These are phyloP conservation scores for Puya raimondii DNA, from an alignment of 176 grass and related monocot genomes.

Conservation along the genomic window DNA sequence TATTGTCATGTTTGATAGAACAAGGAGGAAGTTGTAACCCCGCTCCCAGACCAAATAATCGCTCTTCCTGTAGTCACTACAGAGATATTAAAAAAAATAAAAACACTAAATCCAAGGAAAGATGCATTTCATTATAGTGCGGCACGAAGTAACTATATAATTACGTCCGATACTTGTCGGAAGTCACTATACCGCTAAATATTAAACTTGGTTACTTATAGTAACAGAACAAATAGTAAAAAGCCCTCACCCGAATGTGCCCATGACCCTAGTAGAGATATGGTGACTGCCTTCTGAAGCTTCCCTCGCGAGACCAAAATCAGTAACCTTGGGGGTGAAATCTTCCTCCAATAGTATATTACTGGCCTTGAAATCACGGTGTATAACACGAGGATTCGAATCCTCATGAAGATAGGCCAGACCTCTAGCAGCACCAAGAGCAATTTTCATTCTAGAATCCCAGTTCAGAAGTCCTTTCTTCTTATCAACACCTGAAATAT, in stretches of 20 bases:
- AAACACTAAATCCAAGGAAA: too few species aligned
- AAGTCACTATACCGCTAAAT: too few species aligned
- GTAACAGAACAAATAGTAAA: neutral
- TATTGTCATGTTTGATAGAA: too few species aligned
- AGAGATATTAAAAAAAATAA: too few species aligned
- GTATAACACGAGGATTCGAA: constrained; percentile 27
- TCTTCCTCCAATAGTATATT: constrained; percentile 26
- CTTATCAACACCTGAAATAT: constrained; percentile 16
- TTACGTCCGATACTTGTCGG: too few species aligned
- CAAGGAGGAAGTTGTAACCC: too few species aligned
- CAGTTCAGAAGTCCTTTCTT: constrained; percentile 15
- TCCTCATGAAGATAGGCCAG: constrained; percentile 27
- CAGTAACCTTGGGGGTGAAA: constrained; percentile 28
- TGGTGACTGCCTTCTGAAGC: constrained; percentile 25
- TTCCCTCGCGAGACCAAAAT: constrained; percentile 28
- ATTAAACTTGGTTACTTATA: too few species aligned
- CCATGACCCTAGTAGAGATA: constrained; percentile 27
- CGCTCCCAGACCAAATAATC: too few species aligned
- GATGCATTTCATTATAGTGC: too few species aligned
- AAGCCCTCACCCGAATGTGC: constrained; percentile 23
- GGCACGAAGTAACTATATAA: too few species aligned
- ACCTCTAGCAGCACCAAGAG: constrained; percentile 24
- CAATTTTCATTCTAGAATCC: constrained; percentile 28
- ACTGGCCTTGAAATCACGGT: constrained; percentile 29
- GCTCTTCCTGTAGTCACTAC: too few species aligned